Percentiles rank a stretch among this genome's conserved stretches.
Conservation (phyloP, 495 filamentous ascomycete genomes). For the Xylaria sp. region DNA sequence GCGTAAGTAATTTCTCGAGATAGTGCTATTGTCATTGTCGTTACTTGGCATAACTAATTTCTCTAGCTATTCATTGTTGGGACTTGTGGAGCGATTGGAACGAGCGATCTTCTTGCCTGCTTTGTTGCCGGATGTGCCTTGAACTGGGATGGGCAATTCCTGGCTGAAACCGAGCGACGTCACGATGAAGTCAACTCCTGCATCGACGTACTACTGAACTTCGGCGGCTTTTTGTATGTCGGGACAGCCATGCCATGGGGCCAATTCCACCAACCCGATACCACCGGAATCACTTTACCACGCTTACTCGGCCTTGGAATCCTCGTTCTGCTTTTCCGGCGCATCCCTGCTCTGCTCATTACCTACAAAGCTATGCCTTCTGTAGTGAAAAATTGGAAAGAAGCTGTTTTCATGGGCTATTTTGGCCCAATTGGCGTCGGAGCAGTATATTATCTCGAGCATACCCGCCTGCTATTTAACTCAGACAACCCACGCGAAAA, state of each 20-base stretch:
- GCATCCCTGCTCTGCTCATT: conserved; percentile 47
- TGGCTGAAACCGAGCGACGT: conserved; percentile 74
- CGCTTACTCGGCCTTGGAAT: conserved; percentile 76
- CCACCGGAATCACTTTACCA: conserved; percentile 57
- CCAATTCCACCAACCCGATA: conserved; percentile 48
- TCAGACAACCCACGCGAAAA: conserved; percentile 61
- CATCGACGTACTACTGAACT: conserved; percentile 76
- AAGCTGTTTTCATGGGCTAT: conserved; percentile 84
- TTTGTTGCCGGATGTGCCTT: conserved; percentile 90
- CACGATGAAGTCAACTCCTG: conserved; percentile 82
- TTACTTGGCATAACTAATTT: background rate
- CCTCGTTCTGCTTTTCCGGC: conserved; percentile 72
- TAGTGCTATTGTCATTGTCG: background rate
- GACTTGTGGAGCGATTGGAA: conserved; percentile 83
- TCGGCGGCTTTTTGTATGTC: conserved; percentile 87
- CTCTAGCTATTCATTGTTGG: conserved; percentile 71
- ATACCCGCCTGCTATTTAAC: conserved; percentile 62
- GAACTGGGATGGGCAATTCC: conserved; percentile 87
- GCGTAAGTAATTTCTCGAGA: conserved; percentile 55
- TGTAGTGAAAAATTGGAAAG: conserved; percentile 64
- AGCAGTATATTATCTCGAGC: conserved; percentile 82
- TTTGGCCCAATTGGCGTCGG: conserved; percentile 91
- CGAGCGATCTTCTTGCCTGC: conserved; percentile 88
- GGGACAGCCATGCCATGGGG: conserved; percentile 82
- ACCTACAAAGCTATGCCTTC: conserved; percentile 70